A percentile compares a stretch with the other conserved stretches of the same genome.
These are phyloP conservation scores for Orbilia javanica DNA, from an alignment of 2,329 filamentous ascomycete genomes.

Conservation along the genomic window DNA sequence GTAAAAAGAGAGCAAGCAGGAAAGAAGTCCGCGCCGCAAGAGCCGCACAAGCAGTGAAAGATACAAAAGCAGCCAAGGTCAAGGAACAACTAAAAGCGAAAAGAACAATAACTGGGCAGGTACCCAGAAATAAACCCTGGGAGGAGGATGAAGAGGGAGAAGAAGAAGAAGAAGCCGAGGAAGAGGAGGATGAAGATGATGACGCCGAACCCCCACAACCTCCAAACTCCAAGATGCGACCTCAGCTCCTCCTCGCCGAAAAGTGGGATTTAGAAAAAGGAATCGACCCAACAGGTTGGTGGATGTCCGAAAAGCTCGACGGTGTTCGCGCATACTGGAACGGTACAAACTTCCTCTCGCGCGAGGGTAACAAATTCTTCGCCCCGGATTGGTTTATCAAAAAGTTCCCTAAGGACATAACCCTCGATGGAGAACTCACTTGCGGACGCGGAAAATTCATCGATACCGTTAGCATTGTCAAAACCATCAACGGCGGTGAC, in stretches of 20 bases:
- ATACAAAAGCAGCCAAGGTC: conserved; percentile 4
- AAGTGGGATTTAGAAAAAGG: conserved; percentile 62
- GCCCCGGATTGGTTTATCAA: conserved; percentile 62
- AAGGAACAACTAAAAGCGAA: conserved; percentile 24
- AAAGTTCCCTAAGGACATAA: conserved; percentile 60
- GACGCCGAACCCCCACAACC: conserved; percentile 34
- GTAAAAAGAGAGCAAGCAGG: conserved; percentile 15
- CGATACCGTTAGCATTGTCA: conserved; percentile 62
- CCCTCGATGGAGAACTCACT: conserved; percentile 62
- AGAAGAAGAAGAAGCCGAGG: not conserved
- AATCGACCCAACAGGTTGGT: conserved; percentile 60
- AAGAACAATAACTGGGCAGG: conserved; percentile 45
- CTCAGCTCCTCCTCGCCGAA: conserved; percentile 62
- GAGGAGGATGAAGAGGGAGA: conserved; percentile 43
- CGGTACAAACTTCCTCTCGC: conserved; percentile 60
- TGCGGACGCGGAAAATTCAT: conserved; percentile 61
- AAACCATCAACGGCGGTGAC: conserved; percentile 60
- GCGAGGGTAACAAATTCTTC: conserved; percentile 62
- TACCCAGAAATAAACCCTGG: conserved; percentile 6
- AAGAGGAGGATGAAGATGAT: conserved; percentile 35
- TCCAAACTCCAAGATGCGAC: conserved; percentile 51
- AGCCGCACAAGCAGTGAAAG: not conserved
- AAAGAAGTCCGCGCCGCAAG: conserved; percentile 13
- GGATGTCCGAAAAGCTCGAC: conserved; percentile 62
- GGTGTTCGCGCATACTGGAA: conserved; percentile 62